Evolutionary conservation across 139 green algal genomes (phyloP), one percentile per base, ranked within the genome.

Genomic region (Trebouxia sp.): DNA sequence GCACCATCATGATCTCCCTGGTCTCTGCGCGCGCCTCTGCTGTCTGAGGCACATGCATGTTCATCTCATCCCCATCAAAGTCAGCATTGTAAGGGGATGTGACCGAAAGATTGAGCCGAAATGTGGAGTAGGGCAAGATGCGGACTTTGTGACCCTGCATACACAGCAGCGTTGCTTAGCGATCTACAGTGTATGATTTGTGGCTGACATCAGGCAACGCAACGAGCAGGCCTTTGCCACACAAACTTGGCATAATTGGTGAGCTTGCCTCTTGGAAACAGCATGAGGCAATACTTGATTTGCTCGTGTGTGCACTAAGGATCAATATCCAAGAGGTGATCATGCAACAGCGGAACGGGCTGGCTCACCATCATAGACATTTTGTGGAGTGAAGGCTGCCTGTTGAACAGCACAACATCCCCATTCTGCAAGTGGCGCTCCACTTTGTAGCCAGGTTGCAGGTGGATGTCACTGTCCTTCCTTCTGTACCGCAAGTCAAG

Each of bases 21-120:
- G 96, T 94, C 89, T 99, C 97, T 1, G 97, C 94, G 1, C 92
- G 90, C 41, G 94, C 96, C 89, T 99, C 96, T 30, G 95, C 93
- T 26, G 88, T 93, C 88, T 98, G 96, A 45, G 93, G 93, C 41
- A 99, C 91, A 88, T 99, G 97, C 97, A 99, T 99, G 94, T 99
- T 99, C 97, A 99, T 99, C 90, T 99, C 97, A 83, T 99, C 97
- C 28, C 97, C 97, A 80, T 99, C 97, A 88, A 99, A 99, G 85
- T 99, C 97, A 66, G 97, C 97, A 87, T 99, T 99, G 94, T 99
- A 99, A n/a, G 97, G 97, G 43, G 93, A 95, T 5, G 97, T 99
- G 55, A 99, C 97, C 12, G 89, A 92, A 28, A 99, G 90, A 87
- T 98, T 98, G 43, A 98, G 88, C 22, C 95, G 87, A 84, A 96